Conservation (phyloP, 2,329 filamentous ascomycete genomes). For the Periconia digitata region DNA sequence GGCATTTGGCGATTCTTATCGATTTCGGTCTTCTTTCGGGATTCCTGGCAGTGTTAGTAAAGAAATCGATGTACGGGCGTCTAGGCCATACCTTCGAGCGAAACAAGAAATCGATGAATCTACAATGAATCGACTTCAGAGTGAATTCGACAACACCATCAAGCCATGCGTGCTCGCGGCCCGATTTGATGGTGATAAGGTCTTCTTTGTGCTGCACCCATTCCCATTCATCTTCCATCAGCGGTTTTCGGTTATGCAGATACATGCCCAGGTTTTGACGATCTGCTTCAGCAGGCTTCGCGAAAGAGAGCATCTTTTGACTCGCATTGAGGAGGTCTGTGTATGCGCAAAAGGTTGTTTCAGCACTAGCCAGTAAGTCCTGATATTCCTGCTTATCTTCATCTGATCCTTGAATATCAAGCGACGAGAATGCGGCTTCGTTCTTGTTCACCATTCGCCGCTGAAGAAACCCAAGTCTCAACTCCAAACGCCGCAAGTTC, state of each 20-base stretch:
- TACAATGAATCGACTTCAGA: constrained; percentile 15
- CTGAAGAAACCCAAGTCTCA: constrained; percentile 19
- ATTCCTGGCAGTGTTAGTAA: not conserved
- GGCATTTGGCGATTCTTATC: not conserved
- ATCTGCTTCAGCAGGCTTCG: constrained; percentile 33
- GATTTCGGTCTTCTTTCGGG: constrained; percentile 7
- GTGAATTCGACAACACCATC: constrained; percentile 37
- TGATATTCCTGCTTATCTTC: not conserved
- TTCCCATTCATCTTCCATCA: constrained; percentile 23
- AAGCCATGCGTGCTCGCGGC: constrained; percentile 44
- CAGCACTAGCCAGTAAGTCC: too few species aligned
- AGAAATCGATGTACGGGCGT: not conserved
- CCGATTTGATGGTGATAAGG: constrained; percentile 40
- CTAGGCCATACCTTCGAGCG: not conserved
- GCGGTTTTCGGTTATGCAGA: constrained; percentile 8
- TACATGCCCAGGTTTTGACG: constrained; percentile 1
- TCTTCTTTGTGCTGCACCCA: constrained; percentile 46
- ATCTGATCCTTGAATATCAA: too few species aligned
- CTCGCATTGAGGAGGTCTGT: constrained; percentile 12
- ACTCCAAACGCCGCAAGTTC: constrained; percentile 18
- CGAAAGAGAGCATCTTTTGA: constrained; percentile 16
- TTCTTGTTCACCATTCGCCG: too few species aligned
- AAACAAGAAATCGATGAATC: constrained; percentile 8
- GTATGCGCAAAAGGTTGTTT: not conserved
- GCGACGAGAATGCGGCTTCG: too few species aligned